A percentile compares a stretch with the other conserved stretches of the same genome.
Conservation (phyloP, 2,329 filamentous ascomycete genomes). For the Penicillium decumbens region DNA sequence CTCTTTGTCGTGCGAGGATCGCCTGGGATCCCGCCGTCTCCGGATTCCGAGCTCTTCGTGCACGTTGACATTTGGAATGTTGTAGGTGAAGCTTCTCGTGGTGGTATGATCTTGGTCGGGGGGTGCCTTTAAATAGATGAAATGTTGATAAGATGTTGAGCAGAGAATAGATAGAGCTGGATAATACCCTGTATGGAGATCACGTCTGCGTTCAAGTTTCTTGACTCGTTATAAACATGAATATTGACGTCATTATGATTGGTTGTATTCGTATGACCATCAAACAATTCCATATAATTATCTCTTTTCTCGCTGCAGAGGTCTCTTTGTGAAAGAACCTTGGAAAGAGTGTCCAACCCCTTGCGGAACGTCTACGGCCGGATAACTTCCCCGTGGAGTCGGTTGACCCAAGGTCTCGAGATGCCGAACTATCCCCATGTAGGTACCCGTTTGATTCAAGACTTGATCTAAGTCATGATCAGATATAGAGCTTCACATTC, state of each 20-base stretch:
- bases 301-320: not conserved
- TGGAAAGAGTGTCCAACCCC: not conserved
- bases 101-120: not conserved
- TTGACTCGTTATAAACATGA: not conserved
- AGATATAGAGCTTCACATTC: not conserved
- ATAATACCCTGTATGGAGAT: not conserved
- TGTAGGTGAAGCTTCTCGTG: not conserved
- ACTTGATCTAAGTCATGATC: not conserved
- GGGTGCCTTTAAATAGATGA: not conserved
- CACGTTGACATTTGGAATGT: slow-evolving; percentile 12
- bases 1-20: slow-evolving; percentile 34
- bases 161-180: not conserved
- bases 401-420: not conserved
- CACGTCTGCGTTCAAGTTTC: not conserved
- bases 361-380: not conserved
- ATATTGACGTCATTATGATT: slow-evolving; percentile 31
- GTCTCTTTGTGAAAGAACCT: not conserved
- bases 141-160: too few species aligned
- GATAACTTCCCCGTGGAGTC: not conserved
- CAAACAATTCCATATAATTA: not conserved
- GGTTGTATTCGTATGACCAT: not conserved
- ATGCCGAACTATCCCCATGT: not conserved
- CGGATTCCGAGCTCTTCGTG: slow-evolving; percentile 4
- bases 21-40: slow-evolving; percentile 24
- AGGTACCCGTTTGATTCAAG: not conserved